Conservation (phyloP, 2,329 filamentous ascomycete species). For the Penicillium oxalicum region DNA sequence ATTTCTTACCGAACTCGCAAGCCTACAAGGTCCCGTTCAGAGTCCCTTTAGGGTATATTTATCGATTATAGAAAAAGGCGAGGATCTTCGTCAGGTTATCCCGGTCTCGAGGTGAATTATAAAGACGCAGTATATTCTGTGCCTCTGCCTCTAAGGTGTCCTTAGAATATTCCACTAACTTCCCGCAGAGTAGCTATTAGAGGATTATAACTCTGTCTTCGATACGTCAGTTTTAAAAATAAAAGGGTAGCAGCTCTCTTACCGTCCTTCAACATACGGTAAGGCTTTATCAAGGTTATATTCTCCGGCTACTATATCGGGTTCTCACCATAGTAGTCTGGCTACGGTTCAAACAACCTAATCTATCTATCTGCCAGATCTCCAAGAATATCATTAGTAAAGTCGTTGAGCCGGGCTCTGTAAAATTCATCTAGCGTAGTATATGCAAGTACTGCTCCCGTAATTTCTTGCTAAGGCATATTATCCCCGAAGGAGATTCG, state of each 20-base stretch:
- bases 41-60: background rate
- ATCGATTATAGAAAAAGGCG: background rate
- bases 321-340: background rate
- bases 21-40: background rate
- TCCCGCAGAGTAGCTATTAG: background rate
- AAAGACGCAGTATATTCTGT: background rate
- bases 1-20: background rate
- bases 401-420: background rate
- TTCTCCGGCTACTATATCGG: background rate
- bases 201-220: background rate
- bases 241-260: background rate
- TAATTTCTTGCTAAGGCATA: background rate
- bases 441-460: background rate
- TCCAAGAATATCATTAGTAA: background rate
- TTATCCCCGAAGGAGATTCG: background rate
- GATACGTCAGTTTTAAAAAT: background rate
- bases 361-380: background rate
- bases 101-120: background rate
- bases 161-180: background rate
- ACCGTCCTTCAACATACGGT: background rate
- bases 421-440: background rate
- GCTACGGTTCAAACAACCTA: background rate
- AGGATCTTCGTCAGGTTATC: background rate
- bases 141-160: background rate
- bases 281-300: background rate